Base-by-base conservation (phyloP, 1,139 yeast genomes). In the Sugiyamaella grinbergsii region DNA sequence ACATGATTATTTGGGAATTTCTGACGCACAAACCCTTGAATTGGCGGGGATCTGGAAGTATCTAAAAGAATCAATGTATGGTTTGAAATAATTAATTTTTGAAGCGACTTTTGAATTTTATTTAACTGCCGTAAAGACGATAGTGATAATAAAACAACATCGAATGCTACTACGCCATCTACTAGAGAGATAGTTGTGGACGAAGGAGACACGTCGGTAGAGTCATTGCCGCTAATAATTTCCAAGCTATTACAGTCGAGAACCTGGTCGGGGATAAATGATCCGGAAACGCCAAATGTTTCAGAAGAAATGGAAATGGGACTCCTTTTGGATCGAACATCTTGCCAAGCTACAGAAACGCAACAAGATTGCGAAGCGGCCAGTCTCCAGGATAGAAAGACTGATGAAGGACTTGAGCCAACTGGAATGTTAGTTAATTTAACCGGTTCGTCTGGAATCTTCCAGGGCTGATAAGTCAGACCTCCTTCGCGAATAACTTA, bases 51-150 rank as follows among this genome's bases (percentile, higher is more conserved):
- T 15, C 70, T 59, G 26, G 68, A 60, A 10, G 61, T 61, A 45
- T 68, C 71, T 11, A 68, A 60, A 5, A 67, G 47, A 11, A 68
- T 54, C 11, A 62, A 49, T 0, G 71, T 67, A 49, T 58, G 58
- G 37, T 60, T 54, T n/a, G 65, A 57, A 6, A 52, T 47, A 11
- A 66, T 47, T 11, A 61, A 52, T 20, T 40, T 32, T 15, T 54
- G 55, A 16, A 67, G 55, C 32, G 53, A 42, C 49, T 62, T 61
- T 52, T 63, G 58, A 51, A 62, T 54, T 23, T 62, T 54, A 23
- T 56, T 50, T 19, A 66, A 57, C 47, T 66, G 67, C 23, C 61
- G 59, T 19, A 66, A 58, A 6, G 63, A 57, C 8, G 64, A 50
- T 3, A 67, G 55, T 22, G 67, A 60, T 22, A 67, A 52, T n/a